A percentile compares a stretch with the other conserved stretches of the same genome.
Evolutionary conservation across 148 eudicot genomes (phyloP).

Genomic region (Agrostemma githago): DNA sequence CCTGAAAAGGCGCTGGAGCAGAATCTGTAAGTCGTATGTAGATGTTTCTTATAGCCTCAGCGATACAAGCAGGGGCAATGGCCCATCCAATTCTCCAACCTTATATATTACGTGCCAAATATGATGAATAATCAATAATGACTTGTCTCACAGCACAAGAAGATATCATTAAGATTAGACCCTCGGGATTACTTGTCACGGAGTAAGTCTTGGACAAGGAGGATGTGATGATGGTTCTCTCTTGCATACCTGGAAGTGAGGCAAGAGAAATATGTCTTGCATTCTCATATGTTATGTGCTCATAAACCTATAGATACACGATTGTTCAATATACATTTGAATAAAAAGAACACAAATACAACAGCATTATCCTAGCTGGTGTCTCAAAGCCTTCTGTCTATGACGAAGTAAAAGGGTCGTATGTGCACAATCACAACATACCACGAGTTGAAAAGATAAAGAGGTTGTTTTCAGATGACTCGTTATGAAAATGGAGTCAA

Average conservation of each 20-base stretch:
- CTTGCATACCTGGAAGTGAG: slow-evolving; percentile 77
- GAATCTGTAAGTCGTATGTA: slow-evolving; percentile 79
- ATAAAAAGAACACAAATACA: background rate
- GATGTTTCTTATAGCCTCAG: slow-evolving; percentile 77
- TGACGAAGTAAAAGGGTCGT: background rate
- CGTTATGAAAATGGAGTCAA: background rate
- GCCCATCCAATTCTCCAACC: slow-evolving; percentile 99
- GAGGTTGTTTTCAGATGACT: background rate
- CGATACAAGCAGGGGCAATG: slow-evolving; percentile 66
- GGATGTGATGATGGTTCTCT: slow-evolving; percentile 76
- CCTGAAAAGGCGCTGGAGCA: slow-evolving; percentile 98
- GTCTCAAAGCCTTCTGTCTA: background rate
- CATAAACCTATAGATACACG: slow-evolving; percentile 64
- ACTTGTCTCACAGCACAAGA: background rate
- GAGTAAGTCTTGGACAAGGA: slow-evolving; percentile 87
- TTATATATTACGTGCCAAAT: slow-evolving; percentile 19
- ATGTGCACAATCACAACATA: background rate
- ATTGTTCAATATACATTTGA: background rate
- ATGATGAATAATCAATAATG: slow-evolving; percentile 1
- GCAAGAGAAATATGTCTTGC: slow-evolving; percentile 68
- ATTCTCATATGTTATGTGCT: slow-evolving; percentile 70
- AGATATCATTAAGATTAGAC: background rate
- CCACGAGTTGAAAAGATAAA: background rate
- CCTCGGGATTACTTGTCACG: slow-evolving; percentile 53
- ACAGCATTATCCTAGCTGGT: background rate